Evolutionary conservation across 139 green algal genomes (phyloP).

Genomic region (Trebouxia sp.): DNA sequence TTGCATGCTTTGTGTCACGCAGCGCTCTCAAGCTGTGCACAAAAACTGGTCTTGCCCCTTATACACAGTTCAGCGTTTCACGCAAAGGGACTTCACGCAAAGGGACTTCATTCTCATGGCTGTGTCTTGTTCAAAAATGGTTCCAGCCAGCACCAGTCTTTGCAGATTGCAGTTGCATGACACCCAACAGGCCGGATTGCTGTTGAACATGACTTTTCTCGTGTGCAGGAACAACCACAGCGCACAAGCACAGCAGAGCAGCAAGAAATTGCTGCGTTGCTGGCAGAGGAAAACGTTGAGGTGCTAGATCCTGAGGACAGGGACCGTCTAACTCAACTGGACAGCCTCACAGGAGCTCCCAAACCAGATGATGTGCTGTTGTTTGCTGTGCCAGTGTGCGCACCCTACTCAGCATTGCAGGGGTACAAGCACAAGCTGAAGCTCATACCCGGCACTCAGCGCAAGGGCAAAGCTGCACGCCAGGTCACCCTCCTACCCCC

Average conservation of each 20-base stretch:
- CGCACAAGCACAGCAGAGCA: slow-evolving; percentile 29
- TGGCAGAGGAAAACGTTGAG: slow-evolving; percentile 62
- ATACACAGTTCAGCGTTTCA: too few relatives aligned
- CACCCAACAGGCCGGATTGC: too few relatives aligned
- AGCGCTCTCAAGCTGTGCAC: too few relatives aligned
- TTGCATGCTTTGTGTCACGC: too few relatives aligned
- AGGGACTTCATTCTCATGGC: too few relatives aligned
- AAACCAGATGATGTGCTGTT: slow-evolving; percentile 83
- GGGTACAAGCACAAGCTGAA: slow-evolving; percentile 92
- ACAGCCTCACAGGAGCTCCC: slow-evolving; percentile 79
- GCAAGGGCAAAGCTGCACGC: slow-evolving; percentile 89
- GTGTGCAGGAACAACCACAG: not conserved
- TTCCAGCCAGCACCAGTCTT: too few relatives aligned
- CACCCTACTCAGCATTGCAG: slow-evolving; percentile 70
- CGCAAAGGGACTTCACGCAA: too few relatives aligned
- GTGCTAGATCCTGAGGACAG: slow-evolving; percentile 49
- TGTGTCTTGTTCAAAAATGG: too few relatives aligned
- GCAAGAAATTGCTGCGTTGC: slow-evolving; percentile 54
- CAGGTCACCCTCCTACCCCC: slow-evolving; percentile 37
- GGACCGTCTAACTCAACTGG: slow-evolving; percentile 54
- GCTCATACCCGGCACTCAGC: slow-evolving; percentile 77
- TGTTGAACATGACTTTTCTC: slow-evolving; percentile 8
- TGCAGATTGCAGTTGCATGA: too few relatives aligned
- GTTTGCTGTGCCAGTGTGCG: slow-evolving; percentile 88
- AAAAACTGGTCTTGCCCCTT: too few relatives aligned